Percentiles rank a stretch among this genome's conserved stretches.
Conservation (phyloP, 345 rosid species). For the Melaleuca quinquenervia region DNA sequence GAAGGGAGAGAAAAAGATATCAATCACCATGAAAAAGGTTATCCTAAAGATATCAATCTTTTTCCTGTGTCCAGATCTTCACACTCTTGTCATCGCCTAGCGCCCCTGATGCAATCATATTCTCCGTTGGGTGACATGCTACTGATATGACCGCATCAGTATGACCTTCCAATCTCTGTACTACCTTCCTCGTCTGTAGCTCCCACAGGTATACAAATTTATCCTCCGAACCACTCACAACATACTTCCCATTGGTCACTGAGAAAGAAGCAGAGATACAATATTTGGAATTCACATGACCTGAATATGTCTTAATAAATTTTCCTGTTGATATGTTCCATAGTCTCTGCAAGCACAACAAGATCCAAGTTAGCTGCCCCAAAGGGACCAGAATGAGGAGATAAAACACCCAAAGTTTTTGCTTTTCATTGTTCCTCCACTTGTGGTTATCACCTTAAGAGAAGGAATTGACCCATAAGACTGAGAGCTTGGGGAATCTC, state of each 20-base stretch:
- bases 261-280: slow-evolving; percentile 74
- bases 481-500: neutral
- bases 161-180: slow-evolving; percentile 94
- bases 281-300: slow-evolving; percentile 62
- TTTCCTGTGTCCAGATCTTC: slow-evolving; percentile 77
- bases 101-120: slow-evolving; percentile 81
- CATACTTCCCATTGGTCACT: slow-evolving; percentile 59
- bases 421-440: neutral
- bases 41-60: slow-evolving; percentile 13
- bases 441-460: neutral
- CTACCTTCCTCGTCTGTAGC: slow-evolving; percentile 59
- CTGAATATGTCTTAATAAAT: slow-evolving; percentile 69
- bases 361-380: neutral
- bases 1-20: neutral
- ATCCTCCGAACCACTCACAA: slow-evolving; percentile 92
- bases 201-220: slow-evolving; percentile 83
- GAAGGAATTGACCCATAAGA: neutral
- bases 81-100: slow-evolving; percentile 66
- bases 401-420: neutral
- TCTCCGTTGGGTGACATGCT: slow-evolving; percentile 74
- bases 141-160: slow-evolving; percentile 71
- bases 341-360: slow-evolving; percentile 44
- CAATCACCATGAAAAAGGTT: neutral
- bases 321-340: slow-evolving; percentile 81
- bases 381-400: neutral